A percentile compares a stretch with the other conserved stretches of the same genome.
Conservation (phyloP, 345 rosid genomes). For the Corymbia maculata region DNA sequence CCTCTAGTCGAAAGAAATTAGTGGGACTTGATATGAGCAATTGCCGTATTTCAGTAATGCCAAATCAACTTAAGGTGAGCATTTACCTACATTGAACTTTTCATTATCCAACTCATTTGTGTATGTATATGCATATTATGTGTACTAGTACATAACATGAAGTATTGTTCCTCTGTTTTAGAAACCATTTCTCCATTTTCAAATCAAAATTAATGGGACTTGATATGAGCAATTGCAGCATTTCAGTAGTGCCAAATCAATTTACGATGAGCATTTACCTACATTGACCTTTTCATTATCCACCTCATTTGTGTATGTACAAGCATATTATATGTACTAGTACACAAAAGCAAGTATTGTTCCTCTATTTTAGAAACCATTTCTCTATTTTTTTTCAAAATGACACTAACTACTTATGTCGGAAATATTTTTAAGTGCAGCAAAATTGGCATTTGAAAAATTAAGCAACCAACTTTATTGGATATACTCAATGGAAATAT, state of each 20-base stretch:
- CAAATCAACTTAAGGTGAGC: neutral
- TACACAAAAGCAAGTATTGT: too few species aligned
- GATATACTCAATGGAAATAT: too few species aligned
- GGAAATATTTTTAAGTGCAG: too few species aligned
- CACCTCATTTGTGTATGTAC: neutral
- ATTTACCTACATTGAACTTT: neutral
- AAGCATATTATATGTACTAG: neutral
- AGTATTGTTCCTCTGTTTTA: too few species aligned
- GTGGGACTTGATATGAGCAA: neutral
- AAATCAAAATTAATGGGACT: too few species aligned
- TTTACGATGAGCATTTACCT: neutral
- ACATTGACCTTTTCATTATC: neutral
- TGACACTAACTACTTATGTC: too few species aligned
- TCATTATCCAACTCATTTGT: neutral
- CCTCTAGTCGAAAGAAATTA: neutral
- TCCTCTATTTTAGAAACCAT: neutral
- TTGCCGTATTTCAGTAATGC: rapidly evolving
- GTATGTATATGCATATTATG: neutral
- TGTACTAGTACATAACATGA: too few species aligned
- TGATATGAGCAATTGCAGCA: neutral
- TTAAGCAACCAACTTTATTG: too few species aligned
- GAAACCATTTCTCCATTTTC: neutral
- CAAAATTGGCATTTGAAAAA: too few species aligned
- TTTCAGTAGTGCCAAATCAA: too few species aligned
- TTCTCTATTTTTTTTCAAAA: too few species aligned